phyloP scores from a whole-genome alignment of 345 rosid species.

The Aquilaria malaccensis region DNA sequence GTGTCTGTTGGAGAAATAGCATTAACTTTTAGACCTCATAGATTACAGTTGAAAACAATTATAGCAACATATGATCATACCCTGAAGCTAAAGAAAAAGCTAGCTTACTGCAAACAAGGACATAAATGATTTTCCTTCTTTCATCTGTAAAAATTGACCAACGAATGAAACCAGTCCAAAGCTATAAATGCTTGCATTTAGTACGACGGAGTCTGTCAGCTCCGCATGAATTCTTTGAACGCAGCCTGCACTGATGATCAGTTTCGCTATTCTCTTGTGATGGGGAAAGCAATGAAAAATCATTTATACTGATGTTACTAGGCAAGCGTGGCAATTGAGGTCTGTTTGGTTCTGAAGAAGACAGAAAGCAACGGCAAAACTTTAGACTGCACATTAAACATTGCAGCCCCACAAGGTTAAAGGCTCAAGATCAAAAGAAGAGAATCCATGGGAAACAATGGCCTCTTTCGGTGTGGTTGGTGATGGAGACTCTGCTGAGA shows the following conservation, averaged over 20 bases:
- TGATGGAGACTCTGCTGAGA: slow-evolving; percentile 50
- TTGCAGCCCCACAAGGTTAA: slow-evolving; percentile 29
- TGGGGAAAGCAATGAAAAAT: slow-evolving; percentile 1
- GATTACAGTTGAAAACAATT: slow-evolving; percentile 4
- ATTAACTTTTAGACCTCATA: not conserved
- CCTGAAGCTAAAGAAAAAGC: not conserved
- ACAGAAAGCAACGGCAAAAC: slow-evolving; percentile 15
- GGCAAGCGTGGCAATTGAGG: slow-evolving; percentile 16
- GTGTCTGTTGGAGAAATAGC: slow-evolving; percentile 33
- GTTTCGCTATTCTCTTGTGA: not conserved
- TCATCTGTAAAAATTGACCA: slow-evolving; percentile 15
- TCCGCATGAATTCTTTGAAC: too few relatives aligned
- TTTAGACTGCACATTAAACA: slow-evolving; percentile 6
- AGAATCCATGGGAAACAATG: slow-evolving; percentile 18
- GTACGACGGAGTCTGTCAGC: too few relatives aligned
- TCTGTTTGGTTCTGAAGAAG: slow-evolving; percentile 14
- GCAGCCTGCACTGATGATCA: too few relatives aligned
- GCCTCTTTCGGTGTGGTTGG: slow-evolving; percentile 37
- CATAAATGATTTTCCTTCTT: not conserved
- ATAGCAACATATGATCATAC: not conserved
- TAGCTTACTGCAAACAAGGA: not conserved
- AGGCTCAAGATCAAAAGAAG: slow-evolving; percentile 26
- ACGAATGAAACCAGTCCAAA: slow-evolving; percentile 3
- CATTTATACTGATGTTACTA: slow-evolving; percentile 9
- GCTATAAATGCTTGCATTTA: too few relatives aligned